A percentile compares a stretch with the other conserved stretches of the same genome.
Evolutionary conservation across 2,329 filamentous ascomycete species (phyloP).

Genomic region (Chaetomiaceae sp.): DNA sequence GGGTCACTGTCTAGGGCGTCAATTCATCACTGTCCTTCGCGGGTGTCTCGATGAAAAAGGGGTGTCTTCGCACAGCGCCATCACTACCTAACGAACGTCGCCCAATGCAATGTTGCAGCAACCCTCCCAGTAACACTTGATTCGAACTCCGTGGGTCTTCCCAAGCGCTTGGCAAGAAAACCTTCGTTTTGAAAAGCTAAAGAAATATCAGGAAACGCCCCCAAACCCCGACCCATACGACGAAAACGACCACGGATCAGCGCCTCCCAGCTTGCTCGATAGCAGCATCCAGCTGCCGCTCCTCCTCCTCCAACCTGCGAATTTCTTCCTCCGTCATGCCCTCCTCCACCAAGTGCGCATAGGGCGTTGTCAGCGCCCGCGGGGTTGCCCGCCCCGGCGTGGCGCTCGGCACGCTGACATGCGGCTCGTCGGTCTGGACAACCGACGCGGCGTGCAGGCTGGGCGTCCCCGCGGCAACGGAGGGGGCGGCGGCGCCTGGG

Average conservation of each 20-base stretch:
- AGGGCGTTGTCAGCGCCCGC: slow-evolving; percentile 32
- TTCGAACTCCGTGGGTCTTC: too few relatives aligned
- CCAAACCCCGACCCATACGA: background rate
- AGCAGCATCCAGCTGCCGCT: slow-evolving; percentile 52
- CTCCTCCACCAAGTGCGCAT: slow-evolving; percentile 55
- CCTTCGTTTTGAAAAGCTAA: too few relatives aligned
- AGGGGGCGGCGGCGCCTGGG: slow-evolving; percentile 1
- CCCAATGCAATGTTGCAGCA: too few relatives aligned
- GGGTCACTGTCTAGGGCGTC: too few relatives aligned
- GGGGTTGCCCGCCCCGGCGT: slow-evolving; percentile 26
- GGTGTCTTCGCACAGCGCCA: too few relatives aligned
- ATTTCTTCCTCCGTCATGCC: slow-evolving; percentile 57
- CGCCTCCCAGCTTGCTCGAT: slow-evolving; percentile 41
- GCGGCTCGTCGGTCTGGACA: slow-evolving; percentile 14
- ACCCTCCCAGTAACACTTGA: too few relatives aligned
- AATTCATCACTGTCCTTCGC: too few relatives aligned
- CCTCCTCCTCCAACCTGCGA: slow-evolving; percentile 52
- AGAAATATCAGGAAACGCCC: slow-evolving; percentile 2
- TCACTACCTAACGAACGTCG: too few relatives aligned
- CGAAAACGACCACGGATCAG: too few relatives aligned
- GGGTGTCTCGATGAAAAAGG: too few relatives aligned
- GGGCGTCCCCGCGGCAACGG: slow-evolving; percentile 8
- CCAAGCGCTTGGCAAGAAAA: too few relatives aligned
- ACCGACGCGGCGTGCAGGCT: slow-evolving; percentile 14
- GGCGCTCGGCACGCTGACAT: slow-evolving; percentile 13